Base-by-base conservation (phyloP, 148 eudicot genomes). In the Cornus suecica region DNA sequence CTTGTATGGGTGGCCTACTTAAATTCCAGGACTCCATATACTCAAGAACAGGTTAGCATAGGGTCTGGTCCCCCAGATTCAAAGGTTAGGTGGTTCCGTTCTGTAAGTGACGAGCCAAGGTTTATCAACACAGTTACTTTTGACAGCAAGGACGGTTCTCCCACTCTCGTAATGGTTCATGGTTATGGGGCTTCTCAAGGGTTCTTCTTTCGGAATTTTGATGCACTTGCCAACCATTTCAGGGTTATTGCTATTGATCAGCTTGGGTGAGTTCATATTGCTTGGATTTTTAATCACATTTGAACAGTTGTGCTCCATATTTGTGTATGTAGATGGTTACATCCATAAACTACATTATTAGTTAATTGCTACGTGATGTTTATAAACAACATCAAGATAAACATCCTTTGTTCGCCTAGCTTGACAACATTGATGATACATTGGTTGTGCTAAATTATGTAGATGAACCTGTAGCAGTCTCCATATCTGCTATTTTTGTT, bases 131-230 rank as follows among this genome's bases (percentile, higher is more conserved):
- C 99, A 0, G 87, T 95, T 77, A 92, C 92, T 22, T 95, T 95
- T 25, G 90, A 88, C 27, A 75, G 87, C 84, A 90, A 89, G 74
- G 89, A 82, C 73, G 93, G 76, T 61, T 71, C 89, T 29, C 99
- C 99, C 28, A 95, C 97, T 27, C 83, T 95, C 45, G 97, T 95
- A 20, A 86, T 95, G 97, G 88, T 95, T 71, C 99, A 95, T 76
- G 99, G 99, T 75, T 95, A 92, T 77, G 99, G 82, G 74, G 99
- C 97, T 69, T 91, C 99, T 71, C 97, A 95, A 78, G 99, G 99
- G 61, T 95, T 95, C 87, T 95, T 95, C 88, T 95, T 89, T 65
- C 91, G 99, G 29, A 95, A 95, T 83, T 92, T 95, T 84, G 99
- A 92, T 76, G 88, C 88, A 9, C 89, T 95, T 82, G 89, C 97